Evolutionary conservation across 139 green algal genomes (phyloP), one percentile per base, ranked within the genome.

Genomic region (Coccomyxa sp.): DNA sequence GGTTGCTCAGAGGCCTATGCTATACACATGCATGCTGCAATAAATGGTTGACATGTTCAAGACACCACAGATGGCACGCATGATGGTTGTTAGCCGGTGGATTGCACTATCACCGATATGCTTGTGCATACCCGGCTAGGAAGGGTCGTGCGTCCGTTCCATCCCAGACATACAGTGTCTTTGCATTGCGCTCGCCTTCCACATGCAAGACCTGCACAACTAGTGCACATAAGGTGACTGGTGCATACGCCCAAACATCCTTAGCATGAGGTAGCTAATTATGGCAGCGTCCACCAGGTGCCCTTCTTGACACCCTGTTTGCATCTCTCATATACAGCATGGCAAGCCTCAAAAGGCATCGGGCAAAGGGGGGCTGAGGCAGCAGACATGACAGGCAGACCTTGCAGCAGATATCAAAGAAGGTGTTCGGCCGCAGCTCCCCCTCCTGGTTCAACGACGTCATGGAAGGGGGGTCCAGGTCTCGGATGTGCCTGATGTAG

Each of bases 381-480:
- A 64, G 50, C 18, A 64, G 22, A 22, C 50, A 64, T n/a, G n/a
- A n/a, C n/a, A n/a, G n/a, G n/a, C n/a, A n/a, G n/a, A n/a, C 50
- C 50, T 64, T 64, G 50, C 50, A 64, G 50, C 50, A 64, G 50
- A 64, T 64, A 22, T 64, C 50, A 64, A 64, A 64, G 50, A 64
- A 64, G 50, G 50, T 64, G 50, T 64, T 64, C 18, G 18, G 50
- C 50, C 27, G 18, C 50, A 64, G 5, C 2, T 31, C 2, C 2
- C 50, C 50, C 22, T 64, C 50, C 1, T 18, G 18, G 5, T 5
- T 64, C 27, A 31, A 18, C 5, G 50, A 31, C 18, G 27, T 31
- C 50, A 64, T 64, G 50, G 22, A 31, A 22, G 18, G 50, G 50
- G 50, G 50, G 5, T 64, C 50, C 50, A 64, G 50, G 18, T 64